These are phyloP conservation scores for Maudiozyma humilis DNA, from an alignment of 1,139 yeast genomes.

Conservation along the genomic window DNA sequence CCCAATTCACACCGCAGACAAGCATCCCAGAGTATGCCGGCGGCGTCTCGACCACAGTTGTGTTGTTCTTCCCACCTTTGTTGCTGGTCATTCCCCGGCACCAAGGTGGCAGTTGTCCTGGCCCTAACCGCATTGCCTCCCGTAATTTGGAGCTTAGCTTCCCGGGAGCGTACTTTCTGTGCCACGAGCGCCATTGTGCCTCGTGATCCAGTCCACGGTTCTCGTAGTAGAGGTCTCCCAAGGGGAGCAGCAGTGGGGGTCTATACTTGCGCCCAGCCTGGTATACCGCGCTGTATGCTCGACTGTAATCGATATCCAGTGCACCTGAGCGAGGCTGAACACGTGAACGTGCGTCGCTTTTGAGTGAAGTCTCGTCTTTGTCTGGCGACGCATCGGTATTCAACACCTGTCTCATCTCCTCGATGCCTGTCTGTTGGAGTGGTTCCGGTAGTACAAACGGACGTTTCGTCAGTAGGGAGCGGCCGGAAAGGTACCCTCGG, in stretches of 20 bases:
- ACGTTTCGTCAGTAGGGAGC: constrained; percentile 60
- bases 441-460: constrained; percentile 74
- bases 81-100: constrained; percentile 48
- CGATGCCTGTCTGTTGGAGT: constrained; percentile 77
- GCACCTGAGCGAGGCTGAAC: constrained; percentile 88
- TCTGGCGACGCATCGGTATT: constrained; percentile 28
- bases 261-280: constrained; percentile 54
- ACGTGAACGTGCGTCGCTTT: constrained; percentile 71
- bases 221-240: constrained; percentile 77
- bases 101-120: constrained; percentile 76
- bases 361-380: constrained; percentile 41
- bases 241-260: constrained; percentile 51
- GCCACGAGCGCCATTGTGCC: constrained; percentile 29
- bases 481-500: constrained; percentile 66
- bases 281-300: constrained; percentile 80
- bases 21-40: constrained; percentile 67
- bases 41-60: constrained; percentile 74
- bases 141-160: constrained; percentile 49
- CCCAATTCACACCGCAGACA: constrained; percentile 45
- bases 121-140: constrained; percentile 62
- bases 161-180: constrained; percentile 55
- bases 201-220: constrained; percentile 57
- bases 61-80: background rate
- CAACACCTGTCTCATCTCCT: constrained; percentile 78
- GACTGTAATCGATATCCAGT: constrained; percentile 78